Evolutionary conservation across 768 basidiomycete genomes (phyloP).

Genomic region (Collybia nuda): DNA sequence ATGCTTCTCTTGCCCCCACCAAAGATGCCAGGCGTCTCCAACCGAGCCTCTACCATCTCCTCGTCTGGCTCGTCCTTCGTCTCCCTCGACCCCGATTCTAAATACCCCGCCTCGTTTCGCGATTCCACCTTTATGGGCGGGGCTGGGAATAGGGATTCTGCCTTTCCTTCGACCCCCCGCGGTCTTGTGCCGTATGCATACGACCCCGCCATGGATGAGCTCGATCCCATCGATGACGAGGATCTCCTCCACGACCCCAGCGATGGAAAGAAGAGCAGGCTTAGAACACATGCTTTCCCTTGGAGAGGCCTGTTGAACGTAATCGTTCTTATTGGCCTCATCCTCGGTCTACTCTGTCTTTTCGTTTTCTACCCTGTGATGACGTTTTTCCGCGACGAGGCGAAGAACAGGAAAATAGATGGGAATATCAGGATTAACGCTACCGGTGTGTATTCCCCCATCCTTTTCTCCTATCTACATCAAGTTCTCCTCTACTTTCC

Average conservation of each 20-base stretch:
- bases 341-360: slow-evolving; percentile 61
- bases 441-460: slow-evolving; percentile 31
- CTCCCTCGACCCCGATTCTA: slow-evolving; percentile 14
- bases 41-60: slow-evolving; percentile 15
- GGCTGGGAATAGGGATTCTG: slow-evolving; percentile 12
- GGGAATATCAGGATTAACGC: slow-evolving; percentile 68
- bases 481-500: not conserved
- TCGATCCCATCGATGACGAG: slow-evolving; percentile 66
- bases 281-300: slow-evolving; percentile 31
- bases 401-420: slow-evolving; percentile 42
- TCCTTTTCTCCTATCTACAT: not conserved
- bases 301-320: slow-evolving; percentile 64
- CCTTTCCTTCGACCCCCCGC: slow-evolving; percentile 21
- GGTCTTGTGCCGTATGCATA: slow-evolving; percentile 69
- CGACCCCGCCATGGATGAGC: slow-evolving; percentile 59
- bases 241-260: slow-evolving; percentile 72
- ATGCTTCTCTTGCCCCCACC: slow-evolving; percentile 14
- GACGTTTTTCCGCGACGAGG: slow-evolving; percentile 41
- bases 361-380: slow-evolving; percentile 84
- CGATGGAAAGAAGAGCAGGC: slow-evolving; percentile 26
- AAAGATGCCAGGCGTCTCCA: slow-evolving; percentile 6
- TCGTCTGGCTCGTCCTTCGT: slow-evolving; percentile 12
- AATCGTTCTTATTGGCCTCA: slow-evolving; percentile 61
- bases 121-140: slow-evolving; percentile 13
- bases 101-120: slow-evolving; percentile 11